Base-by-base conservation (phyloP, 2,329 filamentous ascomycete genomes). In the Cytospora chrysosperma region DNA sequence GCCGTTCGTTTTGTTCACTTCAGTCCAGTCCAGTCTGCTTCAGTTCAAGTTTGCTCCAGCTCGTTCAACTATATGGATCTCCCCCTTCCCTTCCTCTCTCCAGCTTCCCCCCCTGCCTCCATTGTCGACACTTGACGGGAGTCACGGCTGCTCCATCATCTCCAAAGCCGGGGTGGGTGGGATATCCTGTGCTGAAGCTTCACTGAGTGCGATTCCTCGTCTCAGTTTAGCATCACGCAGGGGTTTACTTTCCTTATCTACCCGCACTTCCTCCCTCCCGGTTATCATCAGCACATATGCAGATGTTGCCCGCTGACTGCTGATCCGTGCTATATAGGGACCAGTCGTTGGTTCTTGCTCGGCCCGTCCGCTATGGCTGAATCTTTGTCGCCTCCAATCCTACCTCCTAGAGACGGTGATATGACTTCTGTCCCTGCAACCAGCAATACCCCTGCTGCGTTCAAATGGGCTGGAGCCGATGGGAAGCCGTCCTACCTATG, bases 251-350 rank as follows among this genome's bases (percentile, higher is more conserved):
- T 43, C 37, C 17, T 43, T 43, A 5, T 13, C 37, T 30, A 30
- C 28, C 28, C 28, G 28, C 28, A 30, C 28, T 30, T 30, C 28
- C 28, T 30, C 28, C 28, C 28, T 30, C 28, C 28, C 28, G 28
- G 28, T 43, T 43, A 19, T n/a, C n/a, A 9, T 13, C 13, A 43
- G 13, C 37, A 19, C 37, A 43, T 9, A 43, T 5, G 5, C 19
- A n/a, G 32, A 10, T 34, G 32, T 24, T 3, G 30, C n/a, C 19
- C 40, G 24, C 52, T 52, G 1, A 24, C 40, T 52, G 57, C 57
- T 52, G 57, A 59, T 59, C 47, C 52, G 47, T 50, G 52, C 37
- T 37, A 37, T 53, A 53, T 59, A 59, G 49, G 57, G 32, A 53
- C 2, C 19, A 13, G 24, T 17, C 17, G 15, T 27, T 43, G 34